Evolutionary conservation across 495 filamentous ascomycete genomes (phyloP), one percentile per base, ranked within the genome.

Genomic region (Xylaria curta): DNA sequence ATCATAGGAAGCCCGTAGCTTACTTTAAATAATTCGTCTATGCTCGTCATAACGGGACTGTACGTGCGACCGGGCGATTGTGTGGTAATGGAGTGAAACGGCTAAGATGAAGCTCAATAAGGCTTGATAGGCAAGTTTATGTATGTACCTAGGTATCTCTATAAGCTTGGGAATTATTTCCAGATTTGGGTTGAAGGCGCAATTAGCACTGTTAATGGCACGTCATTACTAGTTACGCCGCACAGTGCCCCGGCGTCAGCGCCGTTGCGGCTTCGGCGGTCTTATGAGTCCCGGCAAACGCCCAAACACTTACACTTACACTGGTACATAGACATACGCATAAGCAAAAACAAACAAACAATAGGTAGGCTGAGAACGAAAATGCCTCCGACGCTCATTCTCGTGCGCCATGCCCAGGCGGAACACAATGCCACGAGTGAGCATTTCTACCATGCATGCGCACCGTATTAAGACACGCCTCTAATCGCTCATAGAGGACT

Each of bases 21-120:
- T 84, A 93, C 93, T 82, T 95, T 94, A 86, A 97, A 97, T 44
- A 97, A 84, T 71, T 94, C 92, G 78, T 95, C 91, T 78, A 95
- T 89, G 79, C 88, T 92, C 31, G 91, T 85, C 92, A 94, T 96
- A 21, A 33, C 38, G 54, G 12, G 56, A n/a, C 4, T 21, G 12
- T 36, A 15, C 53, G 17, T 21, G 19, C 47, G 21, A 42, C 19
- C 10, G 19, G 28, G 6, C 1, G 42, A 60, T 60, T 21, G 58
- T 19, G 24, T 28, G 24, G 15, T 49, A 31, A 15, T 31, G 28
- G 44, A 13, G 63, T 53, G 44, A 56, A 56, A 28, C 3, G 4
- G 4, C 26, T 5, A 7, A 24, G 44, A 51, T 65, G 42, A 36
- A 36, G 44, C 47, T 19, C 63, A 15, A 31, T 46, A n/a, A 66